These are phyloP conservation scores for Lepidium sativum DNA, from an alignment of 345 rosid genomes.

Conservation along the genomic window DNA sequence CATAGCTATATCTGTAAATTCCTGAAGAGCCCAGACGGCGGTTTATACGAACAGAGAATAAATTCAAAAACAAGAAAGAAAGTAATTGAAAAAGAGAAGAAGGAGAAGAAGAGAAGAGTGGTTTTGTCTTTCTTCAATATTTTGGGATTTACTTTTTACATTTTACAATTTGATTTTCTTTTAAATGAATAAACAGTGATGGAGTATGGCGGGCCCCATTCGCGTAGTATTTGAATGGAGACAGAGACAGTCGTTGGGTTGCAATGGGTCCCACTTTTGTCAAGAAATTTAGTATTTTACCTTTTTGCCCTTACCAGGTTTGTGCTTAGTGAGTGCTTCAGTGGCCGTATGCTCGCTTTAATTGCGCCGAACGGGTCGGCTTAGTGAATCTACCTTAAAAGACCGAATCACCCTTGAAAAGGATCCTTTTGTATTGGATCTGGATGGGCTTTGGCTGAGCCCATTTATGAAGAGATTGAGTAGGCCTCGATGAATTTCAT, in stretches of 20 bases:
- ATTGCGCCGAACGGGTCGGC: conserved; percentile 20
- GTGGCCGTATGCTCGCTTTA: not conserved
- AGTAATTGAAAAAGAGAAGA: not conserved
- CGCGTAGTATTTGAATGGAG: conserved; percentile 20
- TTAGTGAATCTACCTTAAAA: not conserved
- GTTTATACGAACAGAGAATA: not conserved
- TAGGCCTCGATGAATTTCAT: not conserved
- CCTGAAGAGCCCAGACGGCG: conserved; percentile 2
- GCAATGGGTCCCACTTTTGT: conserved; percentile 2
- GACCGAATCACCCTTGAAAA: not conserved
- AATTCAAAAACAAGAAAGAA: not conserved
- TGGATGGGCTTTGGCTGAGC: not conserved
- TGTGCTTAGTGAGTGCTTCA: not conserved
- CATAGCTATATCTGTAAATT: conserved; percentile 26
- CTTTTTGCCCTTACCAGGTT: not conserved
- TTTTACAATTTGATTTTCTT: not conserved
- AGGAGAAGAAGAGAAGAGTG: not conserved
- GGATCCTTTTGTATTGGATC: not conserved
- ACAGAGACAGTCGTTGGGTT: conserved; percentile 24
- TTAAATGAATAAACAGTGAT: not conserved
- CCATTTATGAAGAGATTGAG: not conserved
- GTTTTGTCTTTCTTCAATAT: not conserved
- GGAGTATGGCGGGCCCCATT: conserved; percentile 23
- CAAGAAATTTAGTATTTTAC: not conserved
- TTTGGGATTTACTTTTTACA: not conserved